Evolutionary conservation across 345 rosid species (phyloP), one percentile per base, ranked within the genome.

Genomic region (Populus alba): DNA sequence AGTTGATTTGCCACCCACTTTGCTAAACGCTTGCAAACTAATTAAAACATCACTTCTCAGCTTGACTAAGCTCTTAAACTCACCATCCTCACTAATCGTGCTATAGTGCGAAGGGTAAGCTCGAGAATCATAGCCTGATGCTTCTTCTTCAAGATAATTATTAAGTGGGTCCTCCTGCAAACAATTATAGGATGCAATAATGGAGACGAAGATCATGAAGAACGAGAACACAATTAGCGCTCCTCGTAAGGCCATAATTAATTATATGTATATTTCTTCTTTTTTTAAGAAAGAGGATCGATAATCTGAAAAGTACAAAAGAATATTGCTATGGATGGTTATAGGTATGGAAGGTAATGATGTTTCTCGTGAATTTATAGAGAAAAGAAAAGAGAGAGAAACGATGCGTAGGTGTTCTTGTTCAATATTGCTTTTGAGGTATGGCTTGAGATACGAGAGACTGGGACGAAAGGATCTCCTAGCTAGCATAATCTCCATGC

Each of bases 401-500:
- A 37, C 20, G 62, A 22, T 68, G 69, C 49, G 41, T 67, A 65
- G n/a, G 82, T 78, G 63, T 67, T 73, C 74, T n/a, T 35, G 53
- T 45, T n/a, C 43, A 33, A 33, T 33, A 72, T 25, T 59, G 66
- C 78, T 68, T n/a, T 31, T 12, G 74, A 68, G 83, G 82, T 68
- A 85, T 83, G 90, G 88, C 27, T 47, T 62, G 29, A 66, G 81
- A 63, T 43, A 23, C 38, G 43, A 81, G 85, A 85, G 81, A 76
- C 47, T 81, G 67, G 81, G 81, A 88, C 87, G 85, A 78, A 84
- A 84, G n/a, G 61, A 81, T 76, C 82, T 82, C 85, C 78, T 49
- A 11, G 51, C 78, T 49, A 11, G 51, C 63, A 73, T 65, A 38
- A 62, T 55, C 63, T 59, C 23, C 63, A 8, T 59, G 63, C 63